These are phyloP conservation scores for Ochetophila trinervis DNA, from an alignment of 306 rosid genomes.

Conservation along the genomic window DNA sequence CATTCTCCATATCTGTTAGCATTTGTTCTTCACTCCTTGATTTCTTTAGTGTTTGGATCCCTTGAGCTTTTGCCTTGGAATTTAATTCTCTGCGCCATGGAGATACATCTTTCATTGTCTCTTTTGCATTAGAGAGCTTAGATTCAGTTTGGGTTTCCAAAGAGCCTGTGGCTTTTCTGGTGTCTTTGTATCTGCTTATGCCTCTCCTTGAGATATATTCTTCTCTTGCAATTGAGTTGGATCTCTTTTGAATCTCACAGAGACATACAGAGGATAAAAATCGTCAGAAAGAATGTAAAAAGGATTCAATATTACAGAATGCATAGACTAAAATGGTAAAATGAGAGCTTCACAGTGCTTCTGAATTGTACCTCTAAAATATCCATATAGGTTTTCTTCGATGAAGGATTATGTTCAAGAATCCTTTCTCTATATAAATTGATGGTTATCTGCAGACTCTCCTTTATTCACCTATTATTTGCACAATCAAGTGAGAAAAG, in stretches of 20 bases:
- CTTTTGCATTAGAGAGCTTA: conserved; percentile 44
- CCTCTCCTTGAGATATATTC: conserved; percentile 45
- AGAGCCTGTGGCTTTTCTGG: conserved; percentile 43
- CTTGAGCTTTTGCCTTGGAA: conserved; percentile 27
- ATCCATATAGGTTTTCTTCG: conserved; percentile 39
- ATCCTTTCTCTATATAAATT: conserved; percentile 47
- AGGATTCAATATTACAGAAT: background rate
- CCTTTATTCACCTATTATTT: conserved; percentile 46
- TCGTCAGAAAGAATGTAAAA: background rate
- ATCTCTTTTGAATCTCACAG: conserved; percentile 18
- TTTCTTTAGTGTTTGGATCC: conserved; percentile 39
- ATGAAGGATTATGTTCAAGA: conserved; percentile 31
- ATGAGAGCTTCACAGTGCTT: background rate
- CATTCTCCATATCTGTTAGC: conserved; percentile 26
- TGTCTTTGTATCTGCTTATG: conserved; percentile 42
- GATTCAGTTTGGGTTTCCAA: conserved; percentile 44
- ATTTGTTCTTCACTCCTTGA: conserved; percentile 10
- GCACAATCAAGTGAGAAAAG: too few relatives aligned
- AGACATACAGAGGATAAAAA: background rate
- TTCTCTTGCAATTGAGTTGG: conserved; percentile 54
- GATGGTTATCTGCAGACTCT: conserved; percentile 31
- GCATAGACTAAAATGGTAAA: background rate
- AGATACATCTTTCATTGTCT: conserved; percentile 39
- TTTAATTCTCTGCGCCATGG: conserved; percentile 42
- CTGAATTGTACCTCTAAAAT: conserved; percentile 35